phyloP scores from a whole-genome alignment of 2,329 filamentous ascomycete genomes.

The Fusarium newnesense region DNA sequence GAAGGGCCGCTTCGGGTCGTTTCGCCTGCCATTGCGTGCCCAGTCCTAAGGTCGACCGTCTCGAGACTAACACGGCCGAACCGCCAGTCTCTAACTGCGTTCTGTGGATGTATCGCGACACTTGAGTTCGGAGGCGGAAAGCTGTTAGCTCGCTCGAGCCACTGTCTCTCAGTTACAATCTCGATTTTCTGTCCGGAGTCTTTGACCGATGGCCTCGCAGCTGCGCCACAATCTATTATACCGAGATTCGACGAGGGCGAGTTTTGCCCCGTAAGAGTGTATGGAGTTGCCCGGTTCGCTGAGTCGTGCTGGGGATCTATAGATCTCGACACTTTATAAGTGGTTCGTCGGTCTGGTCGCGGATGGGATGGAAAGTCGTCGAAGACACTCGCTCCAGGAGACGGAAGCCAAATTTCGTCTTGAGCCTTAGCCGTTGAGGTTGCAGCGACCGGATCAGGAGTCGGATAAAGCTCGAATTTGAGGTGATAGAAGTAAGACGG shows the following conservation, averaged over 20 bases:
- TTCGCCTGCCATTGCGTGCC: slow-evolving; percentile 49
- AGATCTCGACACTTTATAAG: slow-evolving; percentile 20
- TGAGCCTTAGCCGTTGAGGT: slow-evolving; percentile 15
- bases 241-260: slow-evolving; percentile 35
- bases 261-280: background rate
- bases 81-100: slow-evolving; percentile 76
- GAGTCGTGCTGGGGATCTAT: slow-evolving; percentile 1
- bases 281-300: background rate
- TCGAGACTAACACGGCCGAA: slow-evolving; percentile 83
- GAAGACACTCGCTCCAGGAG: slow-evolving; percentile 62
- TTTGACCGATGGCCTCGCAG: slow-evolving; percentile 48
- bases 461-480: slow-evolving; percentile 72
- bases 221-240: slow-evolving; percentile 63
- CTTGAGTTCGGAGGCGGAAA: slow-evolving; percentile 56
- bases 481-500: slow-evolving; percentile 73
- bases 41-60: slow-evolving; percentile 74
- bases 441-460: slow-evolving; percentile 49
- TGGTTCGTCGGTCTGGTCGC: slow-evolving; percentile 41
- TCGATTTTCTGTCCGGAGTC: slow-evolving; percentile 49
- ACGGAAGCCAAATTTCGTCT: slow-evolving; percentile 61
- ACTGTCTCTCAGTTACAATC: slow-evolving; percentile 54
- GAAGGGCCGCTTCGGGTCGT: slow-evolving; percentile 56
- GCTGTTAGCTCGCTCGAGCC: slow-evolving; percentile 53
- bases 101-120: slow-evolving; percentile 58
- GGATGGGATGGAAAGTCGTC: slow-evolving; percentile 64